These are phyloP conservation scores for Arabidopsis thaliana DNA, from an alignment of 345 rosid genomes.

Conservation along the genomic window TAIR10.1 NC_003070.9:23658501-23659000, in stretches of 20 bases:
- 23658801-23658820: constrained; percentile 18
- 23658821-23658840: constrained; percentile 24
- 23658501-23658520: constrained; percentile 98
- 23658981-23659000: not conserved
- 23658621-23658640: constrained; percentile 89
- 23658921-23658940: constrained; percentile 77
- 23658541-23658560: constrained; percentile 10
- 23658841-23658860: not conserved
- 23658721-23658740: constrained; percentile 74
- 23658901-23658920: constrained; percentile 82
- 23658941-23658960: constrained; percentile 77
- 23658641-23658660: constrained; percentile 82
- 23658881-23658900: constrained; percentile 85
- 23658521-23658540: constrained; percentile 65
- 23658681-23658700: constrained; percentile 91
- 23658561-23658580: not conserved
- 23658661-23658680: constrained; percentile 74
- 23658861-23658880: constrained; percentile 52
- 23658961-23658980: constrained; percentile 45
- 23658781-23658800: constrained; percentile 62
- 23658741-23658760: constrained; percentile 60
- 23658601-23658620: constrained; percentile 70
- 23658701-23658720: constrained; percentile 93
- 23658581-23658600: not conserved
- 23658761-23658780: constrained; percentile 80